Percentiles rank a stretch among this genome's conserved stretches.
phyloP scores from a whole-genome alignment of 345 rosid genomes.

The Microcos paniculata region DNA sequence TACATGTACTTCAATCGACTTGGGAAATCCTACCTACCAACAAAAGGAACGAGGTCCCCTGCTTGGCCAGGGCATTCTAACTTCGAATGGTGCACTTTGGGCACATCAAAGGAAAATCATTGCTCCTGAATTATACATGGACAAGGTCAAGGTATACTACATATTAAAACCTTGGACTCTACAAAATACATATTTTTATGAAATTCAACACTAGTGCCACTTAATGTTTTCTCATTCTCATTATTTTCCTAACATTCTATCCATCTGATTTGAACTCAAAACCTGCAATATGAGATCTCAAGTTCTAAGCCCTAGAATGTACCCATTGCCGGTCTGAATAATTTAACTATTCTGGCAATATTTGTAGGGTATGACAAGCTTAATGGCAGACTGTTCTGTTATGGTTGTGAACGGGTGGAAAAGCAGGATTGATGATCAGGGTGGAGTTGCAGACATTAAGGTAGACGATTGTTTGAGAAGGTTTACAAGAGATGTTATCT shows the following conservation, averaged over 20 bases:
- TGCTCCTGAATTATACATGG: constrained; percentile 26
- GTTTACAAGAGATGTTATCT: constrained; percentile 56
- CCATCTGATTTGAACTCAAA: not conserved
- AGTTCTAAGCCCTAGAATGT: too few relatives aligned
- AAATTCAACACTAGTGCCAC: too few relatives aligned
- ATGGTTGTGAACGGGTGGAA: constrained; percentile 30
- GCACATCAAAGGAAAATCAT: constrained; percentile 34
- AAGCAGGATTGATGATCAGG: constrained; percentile 9
- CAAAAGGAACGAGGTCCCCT: constrained; percentile 22
- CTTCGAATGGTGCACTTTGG: constrained; percentile 33
- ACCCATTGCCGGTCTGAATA: too few relatives aligned
- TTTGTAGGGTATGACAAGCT: constrained; percentile 38
- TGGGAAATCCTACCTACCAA: constrained; percentile 34
- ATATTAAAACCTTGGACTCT: not conserved
- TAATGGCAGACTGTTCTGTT: constrained; percentile 30
- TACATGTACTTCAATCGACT: constrained; percentile 25
- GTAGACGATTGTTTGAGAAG: constrained; percentile 41
- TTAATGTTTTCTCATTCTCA: too few relatives aligned
- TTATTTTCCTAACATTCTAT: too few relatives aligned
- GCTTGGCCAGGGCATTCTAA: constrained; percentile 33
- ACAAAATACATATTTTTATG: too few relatives aligned
- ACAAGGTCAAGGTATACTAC: constrained; percentile 26
- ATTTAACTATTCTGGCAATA: not conserved
- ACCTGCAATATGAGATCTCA: not conserved
- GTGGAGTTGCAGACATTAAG: constrained; percentile 17